Percentiles rank a stretch among this genome's conserved stretches.
Conservation (phyloP, 768 basidiomycete species). For the Kwoniella botswanensis region DNA sequence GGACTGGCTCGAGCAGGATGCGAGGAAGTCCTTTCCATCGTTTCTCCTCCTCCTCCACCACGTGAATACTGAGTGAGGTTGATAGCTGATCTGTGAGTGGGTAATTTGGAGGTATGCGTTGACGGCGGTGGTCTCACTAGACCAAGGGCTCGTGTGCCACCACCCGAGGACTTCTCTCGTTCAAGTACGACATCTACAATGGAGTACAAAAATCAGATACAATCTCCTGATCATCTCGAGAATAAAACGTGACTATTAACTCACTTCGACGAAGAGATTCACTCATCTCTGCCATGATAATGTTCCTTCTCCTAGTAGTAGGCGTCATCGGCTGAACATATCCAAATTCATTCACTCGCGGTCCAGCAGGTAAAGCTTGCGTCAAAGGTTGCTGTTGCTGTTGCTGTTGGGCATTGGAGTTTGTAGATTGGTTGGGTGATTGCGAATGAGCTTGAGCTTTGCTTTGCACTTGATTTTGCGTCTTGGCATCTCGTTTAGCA, state of each 20-base stretch:
- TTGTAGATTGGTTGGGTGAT: not conserved
- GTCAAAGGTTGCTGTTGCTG: not conserved
- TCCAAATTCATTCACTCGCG: slow-evolving; percentile 25
- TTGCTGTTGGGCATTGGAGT: not conserved
- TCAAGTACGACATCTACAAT: slow-evolving; percentile 50
- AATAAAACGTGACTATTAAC: slow-evolving; percentile 15
- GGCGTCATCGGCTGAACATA: slow-evolving; percentile 44
- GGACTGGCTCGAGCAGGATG: slow-evolving; percentile 21
- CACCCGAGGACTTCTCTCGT: slow-evolving; percentile 44
- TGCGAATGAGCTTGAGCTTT: slow-evolving; percentile 1
- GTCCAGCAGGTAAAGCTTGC: slow-evolving; percentile 27
- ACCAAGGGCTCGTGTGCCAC: slow-evolving; percentile 1
- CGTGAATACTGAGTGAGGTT: slow-evolving; percentile 36
- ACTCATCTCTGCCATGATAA: slow-evolving; percentile 53
- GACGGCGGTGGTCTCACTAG: slow-evolving; percentile 32
- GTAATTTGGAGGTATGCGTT: slow-evolving; percentile 27
- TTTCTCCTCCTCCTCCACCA: slow-evolving; percentile 21
- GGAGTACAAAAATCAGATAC: not conserved
- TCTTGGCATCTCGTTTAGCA: slow-evolving; percentile 39
- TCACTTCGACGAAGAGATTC: slow-evolving; percentile 49
- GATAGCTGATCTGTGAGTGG: slow-evolving; percentile 32
- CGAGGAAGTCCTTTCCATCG: slow-evolving; percentile 31
- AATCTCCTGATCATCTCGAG: not conserved
- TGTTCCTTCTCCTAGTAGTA: slow-evolving; percentile 43
- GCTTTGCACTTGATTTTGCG: slow-evolving; percentile 1